Evolutionary conservation across 2,329 filamentous ascomycete genomes (phyloP).

Genomic region (Xylariaceae sp.): DNA sequence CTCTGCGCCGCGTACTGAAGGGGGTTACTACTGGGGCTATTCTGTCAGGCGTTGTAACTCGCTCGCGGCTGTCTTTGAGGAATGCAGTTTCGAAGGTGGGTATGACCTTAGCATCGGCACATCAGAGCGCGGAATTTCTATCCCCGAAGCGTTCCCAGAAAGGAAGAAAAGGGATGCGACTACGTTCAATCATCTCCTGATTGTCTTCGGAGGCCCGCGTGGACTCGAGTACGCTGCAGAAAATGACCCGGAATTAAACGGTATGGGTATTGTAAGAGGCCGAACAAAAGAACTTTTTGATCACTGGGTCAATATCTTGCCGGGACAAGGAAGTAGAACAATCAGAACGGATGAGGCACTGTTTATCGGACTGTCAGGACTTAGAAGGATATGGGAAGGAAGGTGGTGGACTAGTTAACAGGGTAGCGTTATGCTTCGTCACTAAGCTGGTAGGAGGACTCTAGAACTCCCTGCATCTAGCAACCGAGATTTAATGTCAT

Average conservation of each 20-base stretch:
- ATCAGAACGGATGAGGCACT: constrained; percentile 85
- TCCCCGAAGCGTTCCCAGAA: constrained; percentile 49
- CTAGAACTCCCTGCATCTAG: background rate
- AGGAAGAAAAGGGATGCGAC: constrained; percentile 40
- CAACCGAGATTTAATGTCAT: constrained; percentile 6
- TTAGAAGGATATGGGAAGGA: constrained; percentile 60
- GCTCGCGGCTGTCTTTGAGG: constrained; percentile 76
- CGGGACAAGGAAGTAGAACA: constrained; percentile 78
- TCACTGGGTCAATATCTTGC: constrained; percentile 80
- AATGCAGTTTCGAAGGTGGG: constrained; percentile 72
- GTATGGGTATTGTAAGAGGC: constrained; percentile 64
- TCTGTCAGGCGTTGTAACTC: constrained; percentile 66
- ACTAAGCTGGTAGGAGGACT: background rate
- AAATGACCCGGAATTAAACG: constrained; percentile 57
- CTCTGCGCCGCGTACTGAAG: constrained; percentile 69
- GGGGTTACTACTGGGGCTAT: constrained; percentile 88
- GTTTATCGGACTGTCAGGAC: constrained; percentile 71
- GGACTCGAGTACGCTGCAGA: constrained; percentile 76
- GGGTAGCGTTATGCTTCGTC: background rate
- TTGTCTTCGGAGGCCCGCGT: constrained; percentile 81
- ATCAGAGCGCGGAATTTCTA: constrained; percentile 70
- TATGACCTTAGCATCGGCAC: constrained; percentile 86
- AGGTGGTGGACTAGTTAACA: constrained; percentile 15
- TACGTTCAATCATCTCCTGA: constrained; percentile 69
- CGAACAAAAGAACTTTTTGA: constrained; percentile 77